Conservation (phyloP, 2,329 filamentous ascomycete species). For the Ceratocystis eucalypticola region DNA sequence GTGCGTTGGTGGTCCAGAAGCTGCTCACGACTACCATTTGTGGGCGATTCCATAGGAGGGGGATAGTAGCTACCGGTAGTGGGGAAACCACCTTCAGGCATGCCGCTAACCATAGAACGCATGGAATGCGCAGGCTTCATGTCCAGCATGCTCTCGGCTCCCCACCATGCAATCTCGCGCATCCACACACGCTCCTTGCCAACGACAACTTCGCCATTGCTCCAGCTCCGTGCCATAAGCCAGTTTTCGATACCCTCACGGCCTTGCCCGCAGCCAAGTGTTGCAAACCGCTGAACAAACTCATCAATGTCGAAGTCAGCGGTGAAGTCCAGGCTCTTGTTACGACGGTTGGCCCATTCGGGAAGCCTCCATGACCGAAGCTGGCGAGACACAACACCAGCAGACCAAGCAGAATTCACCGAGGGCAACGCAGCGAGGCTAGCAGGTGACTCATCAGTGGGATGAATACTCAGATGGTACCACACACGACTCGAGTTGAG, state of each 20-base stretch:
- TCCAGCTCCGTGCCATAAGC: conserved; percentile 92
- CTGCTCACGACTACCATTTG: conserved; percentile 59
- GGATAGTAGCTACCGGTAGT: conserved; percentile 58
- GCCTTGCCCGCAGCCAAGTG: conserved; percentile 77
- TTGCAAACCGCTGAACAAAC: conserved; percentile 69
- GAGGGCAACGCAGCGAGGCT: conserved; percentile 58
- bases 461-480: conserved; percentile 88
- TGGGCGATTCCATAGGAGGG: conserved; percentile 44
- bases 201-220: conserved; percentile 87
- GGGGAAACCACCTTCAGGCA: conserved; percentile 55
- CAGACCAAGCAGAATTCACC: conserved; percentile 78
- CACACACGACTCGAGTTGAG: conserved; percentile 79
- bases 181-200: conserved; percentile 93
- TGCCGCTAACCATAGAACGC: conserved; percentile 18
- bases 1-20: conserved; percentile 46
- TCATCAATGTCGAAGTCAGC: conserved; percentile 93
- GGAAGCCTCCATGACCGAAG: conserved; percentile 85
- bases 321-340: conserved; percentile 85
- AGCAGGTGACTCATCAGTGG: conserved; percentile 71
- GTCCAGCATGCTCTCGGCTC: conserved; percentile 91
- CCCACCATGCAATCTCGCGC: conserved; percentile 90
- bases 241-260: conserved; percentile 88
- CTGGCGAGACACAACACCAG: conserved; percentile 81
- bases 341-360: conserved; percentile 91
- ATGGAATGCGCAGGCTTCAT: conserved; percentile 52